These are phyloP conservation scores for Blumeriella jaapii DNA, from an alignment of 2,329 filamentous ascomycete species.

Conservation along the genomic window DNA sequence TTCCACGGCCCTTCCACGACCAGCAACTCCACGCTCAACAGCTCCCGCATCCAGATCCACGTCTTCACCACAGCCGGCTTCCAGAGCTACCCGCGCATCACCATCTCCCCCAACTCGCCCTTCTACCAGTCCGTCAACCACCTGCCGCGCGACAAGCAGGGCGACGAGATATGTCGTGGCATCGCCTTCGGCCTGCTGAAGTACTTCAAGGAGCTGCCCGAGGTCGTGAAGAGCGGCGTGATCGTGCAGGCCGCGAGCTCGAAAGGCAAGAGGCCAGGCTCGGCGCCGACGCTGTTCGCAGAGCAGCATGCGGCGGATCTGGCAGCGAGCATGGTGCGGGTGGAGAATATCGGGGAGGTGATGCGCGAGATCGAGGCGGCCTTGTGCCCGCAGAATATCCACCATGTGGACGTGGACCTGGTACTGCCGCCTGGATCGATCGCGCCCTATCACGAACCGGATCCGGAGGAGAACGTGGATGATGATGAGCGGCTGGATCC, in stretches of 20 bases:
- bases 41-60: slow-evolving; percentile 89
- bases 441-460: slow-evolving; percentile 45
- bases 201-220: slow-evolving; percentile 82
- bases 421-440: slow-evolving; percentile 72
- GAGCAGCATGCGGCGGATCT: slow-evolving; percentile 90
- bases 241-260: slow-evolving; percentile 34
- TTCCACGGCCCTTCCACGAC: slow-evolving; percentile 90
- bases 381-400: slow-evolving; percentile 69
- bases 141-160: slow-evolving; percentile 86
- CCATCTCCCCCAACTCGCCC: slow-evolving; percentile 83
- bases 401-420: slow-evolving; percentile 79
- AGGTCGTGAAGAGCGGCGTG: slow-evolving; percentile 61
- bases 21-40: slow-evolving; percentile 74
- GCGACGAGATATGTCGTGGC: slow-evolving; percentile 83
- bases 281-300: slow-evolving; percentile 57
- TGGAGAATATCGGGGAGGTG: slow-evolving; percentile 65
- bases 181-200: slow-evolving; percentile 88
- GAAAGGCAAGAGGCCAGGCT: slow-evolving; percentile 46
- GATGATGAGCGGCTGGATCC: slow-evolving; percentile 52
- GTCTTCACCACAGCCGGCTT: slow-evolving; percentile 83
- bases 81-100: slow-evolving; percentile 80
- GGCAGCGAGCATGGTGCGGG: slow-evolving; percentile 70
- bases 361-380: slow-evolving; percentile 63
- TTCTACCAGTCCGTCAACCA: slow-evolving; percentile 85
- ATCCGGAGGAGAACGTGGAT: slow-evolving; percentile 47